These are phyloP conservation scores for Magnaporthales sp. DNA, from an alignment of 2,329 filamentous ascomycete species.

Conservation along the genomic window DNA sequence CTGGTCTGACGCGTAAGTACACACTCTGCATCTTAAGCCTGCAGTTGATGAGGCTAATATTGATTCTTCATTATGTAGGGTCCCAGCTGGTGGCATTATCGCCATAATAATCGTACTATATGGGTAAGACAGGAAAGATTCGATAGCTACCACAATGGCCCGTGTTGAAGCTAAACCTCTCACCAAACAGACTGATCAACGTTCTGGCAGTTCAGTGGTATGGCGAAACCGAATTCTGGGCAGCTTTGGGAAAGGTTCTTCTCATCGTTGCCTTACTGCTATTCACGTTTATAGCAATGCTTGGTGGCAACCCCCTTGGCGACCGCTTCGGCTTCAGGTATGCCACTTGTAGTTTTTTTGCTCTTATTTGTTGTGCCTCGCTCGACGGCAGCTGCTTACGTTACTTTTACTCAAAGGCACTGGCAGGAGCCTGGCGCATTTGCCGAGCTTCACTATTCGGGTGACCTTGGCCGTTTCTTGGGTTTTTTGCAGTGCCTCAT, in stretches of 20 bases:
- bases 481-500: constrained; percentile 71
- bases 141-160: neutral
- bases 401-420: constrained; percentile 20
- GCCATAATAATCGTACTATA: constrained; percentile 47
- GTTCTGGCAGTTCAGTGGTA: constrained; percentile 66
- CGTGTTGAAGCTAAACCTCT: neutral
- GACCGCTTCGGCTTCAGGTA: constrained; percentile 65
- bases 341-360: constrained; percentile 12
- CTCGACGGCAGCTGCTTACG: neutral
- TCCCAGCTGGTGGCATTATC: constrained; percentile 48
- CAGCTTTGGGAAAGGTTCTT: constrained; percentile 62
- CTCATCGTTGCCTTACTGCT: constrained; percentile 62
- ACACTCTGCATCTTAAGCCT: neutral
- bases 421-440: constrained; percentile 65
- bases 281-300: constrained; percentile 76
- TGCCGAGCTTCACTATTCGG: constrained; percentile 53
- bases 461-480: constrained; percentile 60
- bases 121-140: constrained; percentile 19
- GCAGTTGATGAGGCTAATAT: neutral
- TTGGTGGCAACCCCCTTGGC: constrained; percentile 68
- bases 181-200: constrained; percentile 46
- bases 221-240: constrained; percentile 70
- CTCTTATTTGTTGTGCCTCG: neutral
- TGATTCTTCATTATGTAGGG: constrained; percentile 10
- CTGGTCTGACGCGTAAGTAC: constrained; percentile 10